Evolutionary conservation across 352 stramenopile genomes (phyloP).

Genomic region (Phytopythium cucurbitacearum): DNA sequence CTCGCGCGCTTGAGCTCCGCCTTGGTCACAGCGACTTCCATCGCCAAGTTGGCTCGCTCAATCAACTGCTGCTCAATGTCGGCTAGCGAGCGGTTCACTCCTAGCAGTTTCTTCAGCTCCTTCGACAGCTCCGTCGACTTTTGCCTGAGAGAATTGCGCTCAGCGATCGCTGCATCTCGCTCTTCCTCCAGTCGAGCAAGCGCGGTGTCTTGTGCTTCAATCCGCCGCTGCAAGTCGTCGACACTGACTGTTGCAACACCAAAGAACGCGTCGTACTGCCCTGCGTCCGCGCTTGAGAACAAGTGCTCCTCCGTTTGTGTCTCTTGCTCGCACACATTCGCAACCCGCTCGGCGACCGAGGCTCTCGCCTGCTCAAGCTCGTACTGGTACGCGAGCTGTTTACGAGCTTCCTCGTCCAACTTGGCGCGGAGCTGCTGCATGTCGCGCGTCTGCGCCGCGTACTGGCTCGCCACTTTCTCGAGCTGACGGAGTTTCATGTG

Average conservation of each 20-base stretch:
- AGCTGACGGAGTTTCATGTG: conserved; percentile 60
- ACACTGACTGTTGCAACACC: conserved; percentile 32
- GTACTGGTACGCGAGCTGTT: conserved; percentile 29
- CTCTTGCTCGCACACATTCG: conserved; percentile 19
- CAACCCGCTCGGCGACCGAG: conserved; percentile 8
- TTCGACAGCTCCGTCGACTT: conserved; percentile 46
- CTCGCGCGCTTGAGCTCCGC: conserved; percentile 46
- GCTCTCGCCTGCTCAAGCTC: conserved; percentile 31
- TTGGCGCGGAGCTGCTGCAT: conserved; percentile 36
- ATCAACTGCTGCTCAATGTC: conserved; percentile 52
- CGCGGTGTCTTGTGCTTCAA: conserved; percentile 22
- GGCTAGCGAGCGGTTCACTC: conserved; percentile 35
- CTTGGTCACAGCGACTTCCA: conserved; percentile 45
- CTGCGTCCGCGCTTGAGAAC: conserved; percentile 1
- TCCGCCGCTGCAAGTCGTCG: conserved; percentile 35
- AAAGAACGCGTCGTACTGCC: conserved; percentile 17
- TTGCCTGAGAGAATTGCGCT: conserved; percentile 58
- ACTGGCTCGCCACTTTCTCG: conserved; percentile 50
- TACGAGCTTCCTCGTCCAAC: conserved; percentile 45
- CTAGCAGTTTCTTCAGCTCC: conserved; percentile 59
- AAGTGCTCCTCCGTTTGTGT: conserved; percentile 46
- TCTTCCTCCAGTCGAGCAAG: conserved; percentile 28
- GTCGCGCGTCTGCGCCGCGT: conserved; percentile 41
- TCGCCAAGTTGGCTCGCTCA: conserved; percentile 52
- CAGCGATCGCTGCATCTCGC: conserved; percentile 29